Conservation (phyloP, 768 basidiomycete genomes). For the Hypsizygus marmoreus region DNA sequence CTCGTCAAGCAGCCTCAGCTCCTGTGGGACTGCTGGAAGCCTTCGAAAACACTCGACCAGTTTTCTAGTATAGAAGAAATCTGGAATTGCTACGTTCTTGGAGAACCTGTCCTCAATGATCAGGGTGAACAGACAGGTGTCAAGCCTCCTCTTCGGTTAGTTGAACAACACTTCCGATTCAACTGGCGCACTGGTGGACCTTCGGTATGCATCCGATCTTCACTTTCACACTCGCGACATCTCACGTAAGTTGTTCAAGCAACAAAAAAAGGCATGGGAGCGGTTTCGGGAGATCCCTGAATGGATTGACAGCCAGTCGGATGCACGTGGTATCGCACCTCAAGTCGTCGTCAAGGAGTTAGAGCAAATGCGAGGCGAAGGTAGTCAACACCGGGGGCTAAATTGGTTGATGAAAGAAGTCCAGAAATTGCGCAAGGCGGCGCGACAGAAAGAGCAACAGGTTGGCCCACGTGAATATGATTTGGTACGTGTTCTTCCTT, state of each 20-base stretch:
- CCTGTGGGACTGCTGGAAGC: conserved; percentile 27
- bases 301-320: conserved; percentile 14
- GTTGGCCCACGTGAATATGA: no score
- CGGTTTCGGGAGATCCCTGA: conserved; percentile 24
- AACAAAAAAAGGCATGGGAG: conserved; percentile 20
- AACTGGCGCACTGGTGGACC: conserved; percentile 31
- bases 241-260: conserved; percentile 12
- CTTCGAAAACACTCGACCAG: conserved; percentile 21
- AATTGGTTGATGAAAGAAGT: conserved; percentile 4
- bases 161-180: conserved; percentile 22
- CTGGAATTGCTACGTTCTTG: conserved; percentile 20
- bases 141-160: conserved; percentile 25
- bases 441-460: no score
- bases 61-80: conserved; percentile 18
- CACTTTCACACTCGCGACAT: conserved; percentile 36
- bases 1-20: conserved; percentile 21
- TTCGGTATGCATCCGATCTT: conserved; percentile 44
- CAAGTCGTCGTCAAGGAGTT: neutral
- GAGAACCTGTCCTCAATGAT: conserved; percentile 18
- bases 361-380: neutral
- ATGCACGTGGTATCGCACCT: neutral
- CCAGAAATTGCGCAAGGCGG: neutral
- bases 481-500: no score
- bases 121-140: conserved; percentile 20
- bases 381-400: neutral